phyloP scores from a whole-genome alignment of 2,329 filamentous ascomycete genomes.

The Colletotrichum sansevieriae region DNA sequence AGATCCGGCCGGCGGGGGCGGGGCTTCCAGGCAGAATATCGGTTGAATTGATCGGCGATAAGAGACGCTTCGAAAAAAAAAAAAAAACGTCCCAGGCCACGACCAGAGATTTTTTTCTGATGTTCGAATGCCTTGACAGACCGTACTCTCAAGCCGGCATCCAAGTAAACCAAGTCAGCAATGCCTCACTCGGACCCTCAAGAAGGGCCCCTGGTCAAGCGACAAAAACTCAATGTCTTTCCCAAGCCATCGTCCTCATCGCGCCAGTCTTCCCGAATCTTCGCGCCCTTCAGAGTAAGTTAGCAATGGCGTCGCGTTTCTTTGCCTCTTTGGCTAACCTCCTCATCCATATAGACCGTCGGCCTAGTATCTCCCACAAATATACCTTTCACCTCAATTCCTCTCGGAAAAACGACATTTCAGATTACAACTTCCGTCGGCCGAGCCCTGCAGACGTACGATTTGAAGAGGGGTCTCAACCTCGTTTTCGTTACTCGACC shows the following conservation, averaged over 20 bases:
- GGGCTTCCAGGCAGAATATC: conserved; percentile 11
- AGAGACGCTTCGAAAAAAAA: conserved; percentile 31
- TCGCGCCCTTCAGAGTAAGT: conserved; percentile 90
- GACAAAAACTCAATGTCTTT: conserved; percentile 74
- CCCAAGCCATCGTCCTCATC: conserved; percentile 54
- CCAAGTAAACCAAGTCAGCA: conserved; percentile 41
- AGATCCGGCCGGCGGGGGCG: not conserved
- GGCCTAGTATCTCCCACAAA: conserved; percentile 91
- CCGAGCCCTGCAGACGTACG: conserved; percentile 92
- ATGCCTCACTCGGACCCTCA: conserved; percentile 69
- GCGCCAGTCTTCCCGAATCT: conserved; percentile 78
- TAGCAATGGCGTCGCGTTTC: conserved; percentile 11
- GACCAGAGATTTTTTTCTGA: conserved; percentile 11
- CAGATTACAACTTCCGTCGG: conserved; percentile 97
- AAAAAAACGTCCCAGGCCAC: conserved; percentile 22
- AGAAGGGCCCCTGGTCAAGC: conserved; percentile 78
- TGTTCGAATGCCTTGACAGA: conserved; percentile 21
- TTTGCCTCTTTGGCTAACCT: conserved; percentile 19
- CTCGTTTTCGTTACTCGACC: conserved; percentile 94
- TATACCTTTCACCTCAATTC: conserved; percentile 90
- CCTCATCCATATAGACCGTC: conserved; percentile 73
- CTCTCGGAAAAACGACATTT: conserved; percentile 93
- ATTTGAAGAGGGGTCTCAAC: conserved; percentile 89
- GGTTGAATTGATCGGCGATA: conserved; percentile 27
- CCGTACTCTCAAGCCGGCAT: conserved; percentile 16